Conservation (phyloP, 2,329 filamentous ascomycete genomes). For the Cladobotryum mycophilum region DNA sequence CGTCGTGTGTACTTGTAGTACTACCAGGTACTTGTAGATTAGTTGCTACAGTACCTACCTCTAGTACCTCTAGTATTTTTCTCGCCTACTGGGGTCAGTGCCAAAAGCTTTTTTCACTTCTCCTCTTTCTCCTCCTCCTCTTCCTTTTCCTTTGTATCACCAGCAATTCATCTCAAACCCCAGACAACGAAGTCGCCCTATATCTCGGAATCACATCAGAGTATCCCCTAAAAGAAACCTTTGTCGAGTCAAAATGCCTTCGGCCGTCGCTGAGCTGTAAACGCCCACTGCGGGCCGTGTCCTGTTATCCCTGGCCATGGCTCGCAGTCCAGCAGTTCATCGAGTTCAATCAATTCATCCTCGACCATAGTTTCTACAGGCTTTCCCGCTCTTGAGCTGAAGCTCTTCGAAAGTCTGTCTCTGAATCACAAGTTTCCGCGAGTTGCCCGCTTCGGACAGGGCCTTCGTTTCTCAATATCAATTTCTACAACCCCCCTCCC, state of each 20-base stretch:
- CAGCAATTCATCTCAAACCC: constrained; percentile 26
- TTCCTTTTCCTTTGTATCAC: constrained; percentile 25
- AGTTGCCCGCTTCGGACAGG: constrained; percentile 24
- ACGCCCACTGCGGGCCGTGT: constrained; percentile 69
- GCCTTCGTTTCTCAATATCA: constrained; percentile 14
- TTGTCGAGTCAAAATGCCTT: constrained; percentile 65
- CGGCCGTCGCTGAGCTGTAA: constrained; percentile 88
- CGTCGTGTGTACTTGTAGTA: too few species aligned
- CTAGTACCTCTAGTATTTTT: too few species aligned
- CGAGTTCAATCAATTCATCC: constrained; percentile 51
- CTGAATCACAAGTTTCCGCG: constrained; percentile 28
- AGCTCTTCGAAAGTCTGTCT: constrained; percentile 34
- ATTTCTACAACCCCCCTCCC: constrained; percentile 5
- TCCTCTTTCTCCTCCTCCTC: constrained; percentile 17
- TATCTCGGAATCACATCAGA: constrained; percentile 23
- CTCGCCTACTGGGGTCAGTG: neutral
- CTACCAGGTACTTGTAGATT: too few species aligned
- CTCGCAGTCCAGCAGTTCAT: constrained; percentile 83
- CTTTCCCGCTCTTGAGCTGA: constrained; percentile 41
- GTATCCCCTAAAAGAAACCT: constrained; percentile 45
- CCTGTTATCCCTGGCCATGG: constrained; percentile 38
- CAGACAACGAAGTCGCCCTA: constrained; percentile 62
- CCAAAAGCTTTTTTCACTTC: constrained; percentile 7
- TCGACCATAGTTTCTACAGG: constrained; percentile 63
- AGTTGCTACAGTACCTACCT: too few species aligned